Evolutionary conservation across 495 filamentous ascomycete species (phyloP).

Genomic region (Aspergillus affinis): DNA sequence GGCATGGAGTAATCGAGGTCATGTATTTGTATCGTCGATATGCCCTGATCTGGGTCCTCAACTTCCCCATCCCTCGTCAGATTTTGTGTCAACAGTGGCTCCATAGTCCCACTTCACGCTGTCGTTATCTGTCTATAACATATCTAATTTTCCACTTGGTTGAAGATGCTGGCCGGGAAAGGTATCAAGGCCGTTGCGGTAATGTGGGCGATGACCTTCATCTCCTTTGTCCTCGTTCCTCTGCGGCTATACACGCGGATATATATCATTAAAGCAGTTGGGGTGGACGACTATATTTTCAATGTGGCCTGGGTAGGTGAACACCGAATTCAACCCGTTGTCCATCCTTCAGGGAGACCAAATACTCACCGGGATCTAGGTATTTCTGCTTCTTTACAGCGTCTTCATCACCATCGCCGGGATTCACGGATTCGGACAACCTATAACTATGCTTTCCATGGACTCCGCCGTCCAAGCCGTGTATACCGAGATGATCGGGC

Average conservation of each 20-base stretch:
- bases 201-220: constrained; percentile 22
- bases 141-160: neutral
- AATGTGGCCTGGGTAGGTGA: constrained; percentile 18
- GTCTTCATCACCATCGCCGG: constrained; percentile 20
- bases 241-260: constrained; percentile 21
- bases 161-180: constrained; percentile 22
- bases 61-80: too few relatives aligned
- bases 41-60: neutral
- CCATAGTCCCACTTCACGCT: neutral
- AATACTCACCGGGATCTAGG: constrained; percentile 7
- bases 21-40: neutral
- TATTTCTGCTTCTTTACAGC: constrained; percentile 22
- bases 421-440: constrained; percentile 20
- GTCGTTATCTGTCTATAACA: neutral
- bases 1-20: neutral
- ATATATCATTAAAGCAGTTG: constrained; percentile 17
- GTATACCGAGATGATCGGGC: constrained; percentile 22
- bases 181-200: constrained; percentile 20
- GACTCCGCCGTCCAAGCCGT: constrained; percentile 21
- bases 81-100: neutral
- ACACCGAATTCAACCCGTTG: neutral
- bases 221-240: constrained; percentile 22
- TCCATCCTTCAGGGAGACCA: neutral
- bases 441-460: constrained; percentile 10
- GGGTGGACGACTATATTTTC: constrained; percentile 21